Percentiles rank a stretch among this genome's conserved stretches.
Conservation (phyloP, 208 protist genomes). For the Porcisia deanei region DNA sequence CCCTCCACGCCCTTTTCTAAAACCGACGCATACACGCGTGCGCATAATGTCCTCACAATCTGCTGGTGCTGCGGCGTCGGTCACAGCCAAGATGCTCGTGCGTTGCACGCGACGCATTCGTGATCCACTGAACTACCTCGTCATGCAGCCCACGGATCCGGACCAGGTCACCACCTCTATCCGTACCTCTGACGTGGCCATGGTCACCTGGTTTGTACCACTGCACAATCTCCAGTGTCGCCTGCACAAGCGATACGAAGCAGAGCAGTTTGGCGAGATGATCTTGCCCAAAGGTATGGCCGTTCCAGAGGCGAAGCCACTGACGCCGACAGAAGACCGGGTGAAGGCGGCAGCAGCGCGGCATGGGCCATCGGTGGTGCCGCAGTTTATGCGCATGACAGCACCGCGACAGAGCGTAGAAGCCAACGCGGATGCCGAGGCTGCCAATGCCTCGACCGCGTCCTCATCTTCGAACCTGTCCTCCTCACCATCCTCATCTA, state of each 20-base stretch:
- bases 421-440: neutral
- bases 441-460: neutral
- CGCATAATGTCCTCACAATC: neutral
- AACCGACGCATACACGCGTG: neutral
- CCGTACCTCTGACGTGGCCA: slow-evolving; percentile 63
- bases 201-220: slow-evolving; percentile 81
- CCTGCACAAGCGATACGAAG: slow-evolving; percentile 80
- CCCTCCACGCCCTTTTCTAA: neutral
- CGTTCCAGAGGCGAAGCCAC: slow-evolving; percentile 30
- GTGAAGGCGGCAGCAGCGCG: slow-evolving; percentile 20
- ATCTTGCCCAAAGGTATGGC: slow-evolving; percentile 42
- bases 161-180: slow-evolving; percentile 72
- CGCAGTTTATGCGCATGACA: slow-evolving; percentile 31
- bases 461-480: slow-evolving; percentile 1
- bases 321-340: slow-evolving; percentile 42
- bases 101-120: slow-evolving; percentile 83
- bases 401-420: slow-evolving; percentile 26
- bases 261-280: slow-evolving; percentile 81
- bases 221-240: slow-evolving; percentile 63
- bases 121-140: slow-evolving; percentile 77
- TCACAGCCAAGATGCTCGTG: slow-evolving; percentile 26
- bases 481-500: slow-evolving; percentile 13
- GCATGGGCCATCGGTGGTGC: slow-evolving; percentile 29
- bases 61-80: neutral
- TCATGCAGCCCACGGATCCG: slow-evolving; percentile 72